These are phyloP conservation scores for Candida pseudofarinosa DNA, from an alignment of 805 yeast genomes.

Conservation along the genomic window DNA sequence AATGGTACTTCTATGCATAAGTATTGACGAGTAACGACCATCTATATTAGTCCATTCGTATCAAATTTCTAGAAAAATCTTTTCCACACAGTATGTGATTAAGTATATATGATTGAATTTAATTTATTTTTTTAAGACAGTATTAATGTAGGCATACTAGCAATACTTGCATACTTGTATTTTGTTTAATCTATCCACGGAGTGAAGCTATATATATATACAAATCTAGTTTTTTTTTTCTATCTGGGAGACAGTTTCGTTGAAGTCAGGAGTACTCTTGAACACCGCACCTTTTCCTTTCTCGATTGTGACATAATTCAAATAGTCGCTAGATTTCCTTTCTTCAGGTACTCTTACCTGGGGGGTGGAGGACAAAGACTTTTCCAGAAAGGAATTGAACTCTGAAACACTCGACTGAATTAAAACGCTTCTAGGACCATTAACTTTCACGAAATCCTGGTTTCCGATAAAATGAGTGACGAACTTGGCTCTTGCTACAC, in stretches of 20 bases:
- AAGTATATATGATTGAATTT: background rate
- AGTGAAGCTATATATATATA: background rate
- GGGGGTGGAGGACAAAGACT: background rate
- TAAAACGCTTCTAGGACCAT: constrained; percentile 53
- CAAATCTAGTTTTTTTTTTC: constrained; percentile 5
- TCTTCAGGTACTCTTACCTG: constrained; percentile 7
- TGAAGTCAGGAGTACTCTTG: constrained; percentile 37
- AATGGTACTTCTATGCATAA: too few relatives aligned
- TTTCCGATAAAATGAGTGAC: constrained; percentile 20
- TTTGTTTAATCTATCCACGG: background rate
- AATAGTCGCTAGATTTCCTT: constrained; percentile 38
- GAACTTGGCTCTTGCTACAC: background rate
- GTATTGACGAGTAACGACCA: background rate
- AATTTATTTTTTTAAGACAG: too few relatives aligned
- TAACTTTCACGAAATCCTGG: constrained; percentile 44
- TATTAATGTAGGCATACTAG: background rate
- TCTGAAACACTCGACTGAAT: constrained; percentile 41
- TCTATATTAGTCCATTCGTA: background rate
- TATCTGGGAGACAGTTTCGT: constrained; percentile 10
- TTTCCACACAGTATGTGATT: background rate
- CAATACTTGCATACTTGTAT: background rate
- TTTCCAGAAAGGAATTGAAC: constrained; percentile 4
- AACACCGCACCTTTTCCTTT: constrained; percentile 39
- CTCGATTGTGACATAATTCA: constrained; percentile 44
- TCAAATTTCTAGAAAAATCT: background rate